Evolutionary conservation across 1,139 yeast species (phyloP).

Genomic region (Entelexis sorbosivorans): DNA sequence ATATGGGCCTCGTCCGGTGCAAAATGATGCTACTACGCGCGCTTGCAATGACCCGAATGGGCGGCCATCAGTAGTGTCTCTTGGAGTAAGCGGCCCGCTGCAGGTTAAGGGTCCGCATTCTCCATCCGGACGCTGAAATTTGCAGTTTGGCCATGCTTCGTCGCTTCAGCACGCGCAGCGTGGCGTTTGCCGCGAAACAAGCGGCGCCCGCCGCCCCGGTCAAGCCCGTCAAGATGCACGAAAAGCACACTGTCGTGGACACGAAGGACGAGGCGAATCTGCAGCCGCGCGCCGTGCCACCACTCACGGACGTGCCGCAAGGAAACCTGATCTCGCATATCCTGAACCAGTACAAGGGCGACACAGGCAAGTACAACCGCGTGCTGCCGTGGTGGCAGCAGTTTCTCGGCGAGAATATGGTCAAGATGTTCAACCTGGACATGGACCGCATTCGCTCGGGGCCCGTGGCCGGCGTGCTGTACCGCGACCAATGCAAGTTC

Average conservation of each 20-base stretch:
- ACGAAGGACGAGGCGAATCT: conserved; percentile 21
- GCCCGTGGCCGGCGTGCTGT: conserved; percentile 82
- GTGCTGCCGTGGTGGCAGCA: conserved; percentile 59
- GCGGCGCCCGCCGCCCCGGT: background rate
- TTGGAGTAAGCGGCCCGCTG: background rate
- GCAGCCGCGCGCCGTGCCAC: conserved; percentile 22
- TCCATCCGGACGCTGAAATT: background rate
- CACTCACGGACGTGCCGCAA: conserved; percentile 18
- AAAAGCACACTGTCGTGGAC: conserved; percentile 23
- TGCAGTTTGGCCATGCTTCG: conserved; percentile 3
- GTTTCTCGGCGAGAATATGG: conserved; percentile 58
- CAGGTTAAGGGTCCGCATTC: background rate
- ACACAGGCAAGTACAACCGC: conserved; percentile 30
- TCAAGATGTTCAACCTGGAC: conserved; percentile 60
- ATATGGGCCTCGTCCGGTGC: too few relatives aligned
- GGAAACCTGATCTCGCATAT: conserved; percentile 25
- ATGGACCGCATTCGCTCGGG: conserved; percentile 92
- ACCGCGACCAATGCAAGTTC: conserved; percentile 74
- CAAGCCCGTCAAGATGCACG: conserved; percentile 18
- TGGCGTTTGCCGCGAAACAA: conserved; percentile 2
- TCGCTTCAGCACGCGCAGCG: conserved; percentile 9
- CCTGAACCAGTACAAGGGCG: conserved; percentile 45
- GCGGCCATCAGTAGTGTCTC: too few relatives aligned
- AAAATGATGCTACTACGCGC: too few relatives aligned
- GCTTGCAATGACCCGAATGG: too few relatives aligned